Percentiles rank a stretch among this genome's conserved stretches.
These are phyloP conservation scores for Fusarium hainanense DNA, from an alignment of 2,329 filamentous ascomycete genomes.

Conservation along the genomic window DNA sequence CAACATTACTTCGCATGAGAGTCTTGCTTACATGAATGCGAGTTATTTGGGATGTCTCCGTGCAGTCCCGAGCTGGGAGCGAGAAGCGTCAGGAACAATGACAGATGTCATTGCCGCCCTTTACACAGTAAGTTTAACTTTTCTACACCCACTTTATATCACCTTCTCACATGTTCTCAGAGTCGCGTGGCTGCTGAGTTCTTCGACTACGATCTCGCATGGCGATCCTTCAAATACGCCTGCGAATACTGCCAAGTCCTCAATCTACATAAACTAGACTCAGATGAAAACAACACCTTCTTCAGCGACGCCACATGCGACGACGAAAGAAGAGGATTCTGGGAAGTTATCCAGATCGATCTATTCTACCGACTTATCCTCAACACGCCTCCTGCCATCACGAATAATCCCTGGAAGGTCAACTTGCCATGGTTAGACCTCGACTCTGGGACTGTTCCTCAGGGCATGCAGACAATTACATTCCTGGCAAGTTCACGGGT, in stretches of 20 bases:
- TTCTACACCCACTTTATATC: accelerated
- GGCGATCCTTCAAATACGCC: constrained; percentile 47
- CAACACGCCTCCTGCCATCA: constrained; percentile 47
- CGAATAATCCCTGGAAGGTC: constrained; percentile 47
- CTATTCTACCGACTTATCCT: constrained; percentile 48
- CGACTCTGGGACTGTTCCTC: constrained; percentile 28
- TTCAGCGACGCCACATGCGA: constrained; percentile 29
- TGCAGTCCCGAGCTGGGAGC: constrained; percentile 46
- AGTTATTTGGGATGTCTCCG: constrained; percentile 48
- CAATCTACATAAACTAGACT: constrained; percentile 49
- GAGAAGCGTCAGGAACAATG: constrained; percentile 47
- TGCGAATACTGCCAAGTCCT: constrained; percentile 48
- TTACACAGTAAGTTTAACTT: constrained; percentile 35
- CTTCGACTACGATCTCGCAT: constrained; percentile 50
- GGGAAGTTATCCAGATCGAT: constrained; percentile 50
- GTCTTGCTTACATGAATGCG: constrained; percentile 39
- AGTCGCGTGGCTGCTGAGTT: constrained; percentile 47
- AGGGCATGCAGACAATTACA: constrained; percentile 41
- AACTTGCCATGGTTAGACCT: constrained; percentile 49
- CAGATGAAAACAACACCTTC: constrained; percentile 28
- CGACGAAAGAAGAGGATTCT: constrained; percentile 47
- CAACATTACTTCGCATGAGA: constrained; percentile 22
- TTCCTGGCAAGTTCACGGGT: constrained; percentile 47
- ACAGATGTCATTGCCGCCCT: constrained; percentile 48
- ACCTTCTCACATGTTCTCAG: constrained; percentile 21